These are phyloP conservation scores for Hibiscus syriacus DNA, from an alignment of 345 rosid species.

Conservation along the genomic window DNA sequence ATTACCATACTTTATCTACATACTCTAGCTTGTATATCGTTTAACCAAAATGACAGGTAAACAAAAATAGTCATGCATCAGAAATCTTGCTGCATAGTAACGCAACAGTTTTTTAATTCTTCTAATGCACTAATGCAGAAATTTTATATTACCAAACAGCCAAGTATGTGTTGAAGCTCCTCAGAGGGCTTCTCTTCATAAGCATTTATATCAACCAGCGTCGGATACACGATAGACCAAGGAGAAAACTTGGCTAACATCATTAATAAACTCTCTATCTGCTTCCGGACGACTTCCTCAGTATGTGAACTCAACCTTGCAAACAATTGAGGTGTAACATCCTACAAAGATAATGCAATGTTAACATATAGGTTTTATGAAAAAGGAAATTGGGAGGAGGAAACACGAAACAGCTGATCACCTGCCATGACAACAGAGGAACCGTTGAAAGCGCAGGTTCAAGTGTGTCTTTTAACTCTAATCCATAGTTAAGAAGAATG, in stretches of 20 bases:
- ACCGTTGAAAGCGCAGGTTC: slow-evolving; percentile 64
- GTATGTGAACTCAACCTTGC: slow-evolving; percentile 91
- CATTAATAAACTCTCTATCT: slow-evolving; percentile 68
- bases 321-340: slow-evolving; percentile 80
- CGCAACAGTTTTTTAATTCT: background rate
- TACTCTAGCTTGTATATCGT: background rate
- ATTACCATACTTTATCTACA: background rate
- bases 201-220: slow-evolving; percentile 78
- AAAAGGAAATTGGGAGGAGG: slow-evolving; percentile 14
- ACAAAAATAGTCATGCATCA: background rate
- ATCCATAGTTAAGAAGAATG: slow-evolving; percentile 77
- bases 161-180: slow-evolving; percentile 74
- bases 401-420: slow-evolving; percentile 18
- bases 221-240: slow-evolving; percentile 82
- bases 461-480: slow-evolving; percentile 73
- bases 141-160: slow-evolving; percentile 59
- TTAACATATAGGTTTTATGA: background rate
- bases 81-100: background rate
- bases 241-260: slow-evolving; percentile 81
- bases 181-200: slow-evolving; percentile 59
- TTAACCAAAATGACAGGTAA: slow-evolving; percentile 1
- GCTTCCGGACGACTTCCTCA: slow-evolving; percentile 69
- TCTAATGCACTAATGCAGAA: slow-evolving; percentile 3
- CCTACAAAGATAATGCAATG: slow-evolving; percentile 36
- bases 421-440: slow-evolving; percentile 95